Percentiles rank a stretch among this genome's conserved stretches.
Evolutionary conservation across 805 yeast genomes (phyloP).

Genomic region (Starmerella roubikii): DNA sequence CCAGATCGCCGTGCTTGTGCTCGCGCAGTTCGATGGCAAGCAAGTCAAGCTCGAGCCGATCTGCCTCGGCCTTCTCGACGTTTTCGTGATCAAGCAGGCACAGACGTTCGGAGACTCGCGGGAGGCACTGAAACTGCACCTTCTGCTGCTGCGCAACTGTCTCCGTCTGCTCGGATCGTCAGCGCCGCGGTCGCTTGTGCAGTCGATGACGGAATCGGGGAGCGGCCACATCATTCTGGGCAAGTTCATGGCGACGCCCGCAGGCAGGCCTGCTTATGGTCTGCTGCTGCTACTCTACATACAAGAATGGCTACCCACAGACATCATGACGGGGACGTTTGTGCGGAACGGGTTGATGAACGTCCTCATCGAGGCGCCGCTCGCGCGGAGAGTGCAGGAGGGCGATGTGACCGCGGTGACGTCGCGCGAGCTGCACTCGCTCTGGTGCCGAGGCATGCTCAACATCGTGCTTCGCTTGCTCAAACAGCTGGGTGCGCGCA

Average conservation of each 20-base stretch:
- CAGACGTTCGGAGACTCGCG: slow-evolving; percentile 6
- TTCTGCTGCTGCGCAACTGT: slow-evolving; percentile 9
- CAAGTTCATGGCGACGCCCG: slow-evolving; percentile 39
- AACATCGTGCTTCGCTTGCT: slow-evolving; percentile 50
- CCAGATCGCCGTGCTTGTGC: slow-evolving; percentile 13
- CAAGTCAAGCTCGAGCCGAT: slow-evolving; percentile 17
- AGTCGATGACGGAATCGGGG: slow-evolving; percentile 38
- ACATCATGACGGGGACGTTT: slow-evolving; percentile 51
- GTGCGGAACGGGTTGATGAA: slow-evolving; percentile 51
- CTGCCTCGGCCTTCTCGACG: slow-evolving; percentile 38
- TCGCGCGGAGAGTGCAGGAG: slow-evolving; percentile 49
- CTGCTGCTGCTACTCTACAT: slow-evolving; percentile 56
- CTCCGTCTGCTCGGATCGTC: slow-evolving; percentile 2
- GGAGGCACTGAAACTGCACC: slow-evolving; percentile 7
- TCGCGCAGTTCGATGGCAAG: slow-evolving; percentile 4
- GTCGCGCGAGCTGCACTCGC: slow-evolving; percentile 46
- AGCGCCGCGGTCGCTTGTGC: slow-evolving; percentile 9
- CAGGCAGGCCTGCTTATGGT: slow-evolving; percentile 51
- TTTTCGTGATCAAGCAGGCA: slow-evolving; percentile 36
- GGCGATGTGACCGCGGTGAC: slow-evolving; percentile 45
- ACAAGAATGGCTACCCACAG: slow-evolving; percentile 46
- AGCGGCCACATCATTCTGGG: slow-evolving; percentile 49
- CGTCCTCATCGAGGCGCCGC: slow-evolving; percentile 58
- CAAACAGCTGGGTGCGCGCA: slow-evolving; percentile 47
- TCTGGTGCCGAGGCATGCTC: slow-evolving; percentile 80